Base-by-base conservation (phyloP, 2,329 filamentous ascomycete species). In the Ceratocystis eucalypticola region DNA sequence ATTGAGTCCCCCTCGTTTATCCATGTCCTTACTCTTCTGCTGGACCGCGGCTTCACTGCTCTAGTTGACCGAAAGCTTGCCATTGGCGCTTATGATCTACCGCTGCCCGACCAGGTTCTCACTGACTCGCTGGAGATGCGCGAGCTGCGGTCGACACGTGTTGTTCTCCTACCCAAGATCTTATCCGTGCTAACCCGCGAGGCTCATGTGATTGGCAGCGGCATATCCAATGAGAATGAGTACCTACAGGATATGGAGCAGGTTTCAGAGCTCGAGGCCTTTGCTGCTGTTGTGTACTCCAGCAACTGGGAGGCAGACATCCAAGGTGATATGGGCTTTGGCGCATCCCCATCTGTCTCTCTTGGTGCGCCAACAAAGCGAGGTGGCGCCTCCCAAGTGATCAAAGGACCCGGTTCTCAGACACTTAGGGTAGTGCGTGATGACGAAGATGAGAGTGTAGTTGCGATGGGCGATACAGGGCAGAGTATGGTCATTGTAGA, bases 1-100 rank as follows among this genome's bases (percentile, higher is more conserved):
- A 87, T 97, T 73, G 94, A 99, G 73, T 96, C 94, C 1, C 94
- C 94, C 0, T 84, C 89, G 45, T 97, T 97, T 76, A 84, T 87
- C 0, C 88, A 91, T 72, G 91, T 99, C 45, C 82, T 96, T 57
- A 90, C 88, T 1, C 85, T 89, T 67, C 82, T 96, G 66, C 88
- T 97, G 68, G 92, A 97, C 74, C 83, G 91, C 59, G 88, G 87
- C 65, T 99, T 96, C 77, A 88, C 88, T 2, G 84, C 88, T 28
- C 82, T 99, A 17, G 82, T 96, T 30, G 89, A 96, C 72, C 82
- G 84, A 71, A 94, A 94, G 75, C 83, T 96, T 65, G 86, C 89
- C 4, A 80, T 83, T 2, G 86, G 89, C 69, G 87, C 89, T 10
- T 97, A 92, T 76, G 90, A 92, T 71, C 69, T 71, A 25, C 70